A percentile compares a stretch with the other conserved stretches of the same genome.
These are phyloP conservation scores for Ascoidea rubescens DNA, from an alignment of 805 yeast species.

Conservation along the genomic window DNA sequence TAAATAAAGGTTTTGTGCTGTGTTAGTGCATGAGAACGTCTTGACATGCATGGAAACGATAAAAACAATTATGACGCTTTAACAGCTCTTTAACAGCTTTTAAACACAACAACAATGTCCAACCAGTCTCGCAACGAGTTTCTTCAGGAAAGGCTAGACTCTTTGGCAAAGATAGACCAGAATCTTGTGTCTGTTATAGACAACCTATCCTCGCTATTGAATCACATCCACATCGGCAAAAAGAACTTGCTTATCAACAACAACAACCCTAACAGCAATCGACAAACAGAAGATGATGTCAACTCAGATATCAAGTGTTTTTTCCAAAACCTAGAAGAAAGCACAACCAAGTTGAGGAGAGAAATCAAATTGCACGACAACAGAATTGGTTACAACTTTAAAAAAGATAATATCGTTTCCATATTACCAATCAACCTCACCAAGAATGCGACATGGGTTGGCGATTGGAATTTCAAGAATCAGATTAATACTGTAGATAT, in stretches of 20 bases:
- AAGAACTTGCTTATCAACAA: constrained; percentile 12
- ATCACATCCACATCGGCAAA: constrained; percentile 24
- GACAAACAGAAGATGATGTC: constrained; percentile 24
- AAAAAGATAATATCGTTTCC: constrained; percentile 30
- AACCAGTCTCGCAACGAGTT: background rate
- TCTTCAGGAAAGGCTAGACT: background rate
- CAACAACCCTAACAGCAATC: background rate
- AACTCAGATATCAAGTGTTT: constrained; percentile 30
- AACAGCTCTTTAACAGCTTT: too few species aligned
- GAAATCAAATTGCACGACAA: constrained; percentile 57
- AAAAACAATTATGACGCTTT: too few species aligned
- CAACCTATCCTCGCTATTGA: constrained; percentile 31
- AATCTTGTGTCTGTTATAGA: constrained; percentile 37
- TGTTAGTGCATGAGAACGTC: too few species aligned
- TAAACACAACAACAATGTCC: too few species aligned
- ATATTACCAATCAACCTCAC: constrained; percentile 57
- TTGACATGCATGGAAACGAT: too few species aligned
- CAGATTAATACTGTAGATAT: constrained; percentile 25
- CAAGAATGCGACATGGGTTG: constrained; percentile 57
- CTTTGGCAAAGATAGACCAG: constrained; percentile 7
- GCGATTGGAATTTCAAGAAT: constrained; percentile 38
- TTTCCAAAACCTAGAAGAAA: constrained; percentile 38
- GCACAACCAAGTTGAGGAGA: constrained; percentile 45
- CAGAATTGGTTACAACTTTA: constrained; percentile 33
- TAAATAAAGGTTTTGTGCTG: too few species aligned